Conservation (phyloP, 345 rosid genomes). For the Euphorbia peplus region DNA sequence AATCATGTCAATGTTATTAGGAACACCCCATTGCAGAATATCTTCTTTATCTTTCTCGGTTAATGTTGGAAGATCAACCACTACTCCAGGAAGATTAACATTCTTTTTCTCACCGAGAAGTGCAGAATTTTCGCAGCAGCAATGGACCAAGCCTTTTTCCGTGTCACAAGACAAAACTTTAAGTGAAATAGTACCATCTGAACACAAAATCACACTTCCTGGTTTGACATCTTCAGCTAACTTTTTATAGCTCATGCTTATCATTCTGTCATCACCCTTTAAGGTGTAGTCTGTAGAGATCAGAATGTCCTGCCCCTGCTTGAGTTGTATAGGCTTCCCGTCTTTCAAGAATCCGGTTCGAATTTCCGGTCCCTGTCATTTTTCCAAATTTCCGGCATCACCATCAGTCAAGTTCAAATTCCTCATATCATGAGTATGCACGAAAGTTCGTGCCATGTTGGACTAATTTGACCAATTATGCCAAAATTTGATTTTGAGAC, state of each 20-base stretch:
- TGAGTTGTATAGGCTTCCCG: conserved; percentile 24
- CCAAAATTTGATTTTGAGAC: neutral
- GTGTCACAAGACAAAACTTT: conserved; percentile 26
- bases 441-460: neutral
- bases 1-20: conserved; percentile 29
- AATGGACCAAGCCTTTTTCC: conserved; percentile 23
- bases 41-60: conserved; percentile 35
- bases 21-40: conserved; percentile 32
- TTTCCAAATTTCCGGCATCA: neutral
- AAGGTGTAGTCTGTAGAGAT: conserved; percentile 27
- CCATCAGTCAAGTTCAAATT: neutral
- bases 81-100: conserved; percentile 34
- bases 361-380: conserved; percentile 25
- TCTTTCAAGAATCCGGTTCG: conserved; percentile 29
- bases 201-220: conserved; percentile 31
- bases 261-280: conserved; percentile 29
- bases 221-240: conserved; percentile 32
- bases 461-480: neutral
- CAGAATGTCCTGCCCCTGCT: conserved; percentile 25
- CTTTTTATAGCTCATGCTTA: conserved; percentile 30
- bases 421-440: neutral
- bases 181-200: conserved; percentile 31
- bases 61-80: conserved; percentile 33
- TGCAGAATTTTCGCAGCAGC: conserved; percentile 33
- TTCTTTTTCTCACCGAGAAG: conserved; percentile 34